A percentile compares a stretch with the other conserved stretches of the same genome.
phyloP scores from a whole-genome alignment of 768 basidiomycete genomes.

The Tricholoma bakamatsutake region DNA sequence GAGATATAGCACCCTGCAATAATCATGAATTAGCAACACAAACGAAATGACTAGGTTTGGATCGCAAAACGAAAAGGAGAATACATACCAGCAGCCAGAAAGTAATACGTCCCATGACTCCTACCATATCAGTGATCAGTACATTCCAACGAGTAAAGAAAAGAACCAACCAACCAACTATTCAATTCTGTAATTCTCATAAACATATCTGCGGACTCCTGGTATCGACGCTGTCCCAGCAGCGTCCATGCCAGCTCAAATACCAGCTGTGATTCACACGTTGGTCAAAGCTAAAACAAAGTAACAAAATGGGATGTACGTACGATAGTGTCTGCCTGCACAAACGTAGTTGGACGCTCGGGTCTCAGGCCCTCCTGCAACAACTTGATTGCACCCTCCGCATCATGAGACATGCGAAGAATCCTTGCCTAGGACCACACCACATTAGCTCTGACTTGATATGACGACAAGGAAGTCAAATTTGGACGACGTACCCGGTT shows the following conservation, averaged over 20 bases:
- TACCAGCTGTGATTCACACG: slow-evolving; percentile 37
- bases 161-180: slow-evolving; percentile 41
- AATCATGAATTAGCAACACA: background rate
- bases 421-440: slow-evolving; percentile 53
- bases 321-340: slow-evolving; percentile 70
- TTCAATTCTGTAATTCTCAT: slow-evolving; percentile 60
- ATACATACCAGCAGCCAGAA: slow-evolving; percentile 56
- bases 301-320: slow-evolving; percentile 11
- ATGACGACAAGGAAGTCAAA: too few relatives aligned
- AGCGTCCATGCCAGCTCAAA: slow-evolving; percentile 80
- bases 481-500: slow-evolving; percentile 44
- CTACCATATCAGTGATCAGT: slow-evolving; percentile 25
- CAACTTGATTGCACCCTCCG: slow-evolving; percentile 58
- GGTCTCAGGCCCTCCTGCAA: slow-evolving; percentile 53
- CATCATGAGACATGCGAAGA: slow-evolving; percentile 61
- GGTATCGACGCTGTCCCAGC: slow-evolving; percentile 55
- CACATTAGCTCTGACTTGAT: background rate
- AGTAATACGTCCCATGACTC: slow-evolving; percentile 78
- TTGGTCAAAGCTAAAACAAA: background rate
- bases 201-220: slow-evolving; percentile 65
- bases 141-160: background rate
- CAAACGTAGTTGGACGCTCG: slow-evolving; percentile 49
- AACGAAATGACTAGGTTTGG: background rate
- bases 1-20: slow-evolving; percentile 56
- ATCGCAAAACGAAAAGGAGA: slow-evolving; percentile 2